A percentile compares a stretch with the other conserved stretches of the same genome.
Conservation (phyloP, 129 eudicot genomes). For the Tagetes erecta region DNA sequence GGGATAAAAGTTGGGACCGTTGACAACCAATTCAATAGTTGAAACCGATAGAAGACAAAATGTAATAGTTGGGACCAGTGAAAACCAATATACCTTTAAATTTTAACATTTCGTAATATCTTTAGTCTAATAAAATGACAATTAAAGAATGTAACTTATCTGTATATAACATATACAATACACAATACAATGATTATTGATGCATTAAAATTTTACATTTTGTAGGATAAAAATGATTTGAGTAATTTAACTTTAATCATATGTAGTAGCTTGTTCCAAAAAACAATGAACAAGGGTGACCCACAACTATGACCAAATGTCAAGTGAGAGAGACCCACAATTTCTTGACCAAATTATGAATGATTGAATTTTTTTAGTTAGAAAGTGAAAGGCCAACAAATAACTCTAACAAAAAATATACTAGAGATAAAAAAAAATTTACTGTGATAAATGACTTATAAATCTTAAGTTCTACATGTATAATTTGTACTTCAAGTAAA, state of each 20-base stretch:
- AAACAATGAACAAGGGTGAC: constrained; percentile 34
- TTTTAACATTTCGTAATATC: no score
- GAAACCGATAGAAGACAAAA: no score
- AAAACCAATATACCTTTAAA: no score
- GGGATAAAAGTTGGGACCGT: no score
- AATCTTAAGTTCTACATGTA: neutral
- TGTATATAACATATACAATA: neutral
- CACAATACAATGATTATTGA: neutral
- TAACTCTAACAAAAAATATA: neutral
- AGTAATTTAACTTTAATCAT: constrained; percentile 26
- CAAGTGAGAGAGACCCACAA: constrained; percentile 30
- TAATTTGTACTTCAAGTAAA: no score
- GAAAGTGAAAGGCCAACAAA: neutral
- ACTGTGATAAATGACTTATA: neutral
- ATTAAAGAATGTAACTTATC: neutral
- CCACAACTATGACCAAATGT: constrained; percentile 40
- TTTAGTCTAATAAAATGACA: neutral
- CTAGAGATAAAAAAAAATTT: neutral
- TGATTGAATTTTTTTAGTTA: constrained; percentile 16
- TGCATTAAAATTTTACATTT: neutral
- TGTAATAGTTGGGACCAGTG: no score
- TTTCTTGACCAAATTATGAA: constrained; percentile 31
- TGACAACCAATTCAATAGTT: no score
- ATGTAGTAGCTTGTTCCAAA: constrained; percentile 28
- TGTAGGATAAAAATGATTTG: constrained; percentile 15